Conservation (phyloP, 148 eudicot genomes). For the Camellia lanceoleosa region DNA sequence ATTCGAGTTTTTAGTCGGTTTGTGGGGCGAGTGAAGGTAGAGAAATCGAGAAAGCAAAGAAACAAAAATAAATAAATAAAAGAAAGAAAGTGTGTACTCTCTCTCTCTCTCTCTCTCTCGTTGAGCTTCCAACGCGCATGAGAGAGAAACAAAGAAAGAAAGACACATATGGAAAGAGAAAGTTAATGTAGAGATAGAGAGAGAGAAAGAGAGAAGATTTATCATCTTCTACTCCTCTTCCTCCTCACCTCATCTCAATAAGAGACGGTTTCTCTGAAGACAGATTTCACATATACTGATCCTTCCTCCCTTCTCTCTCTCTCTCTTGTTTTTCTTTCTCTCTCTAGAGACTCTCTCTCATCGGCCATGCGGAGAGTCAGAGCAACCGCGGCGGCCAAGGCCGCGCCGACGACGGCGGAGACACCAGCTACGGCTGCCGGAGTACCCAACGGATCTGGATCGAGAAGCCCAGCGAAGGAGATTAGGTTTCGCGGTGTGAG, state of each 20-base stretch:
- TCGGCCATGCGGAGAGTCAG: conserved; percentile 33
- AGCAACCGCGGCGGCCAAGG: conserved; percentile 21
- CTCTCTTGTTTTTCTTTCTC: not conserved
- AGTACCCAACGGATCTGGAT: conserved; percentile 33
- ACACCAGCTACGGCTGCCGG: conserved; percentile 11
- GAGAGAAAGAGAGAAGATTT: not conserved
- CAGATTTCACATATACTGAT: not conserved
- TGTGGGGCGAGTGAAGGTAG: conserved; percentile 10
- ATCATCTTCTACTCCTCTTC: not conserved
- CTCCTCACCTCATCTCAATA: too few species aligned
- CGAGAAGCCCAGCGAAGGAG: conserved; percentile 19
- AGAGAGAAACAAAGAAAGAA: conserved; percentile 1
- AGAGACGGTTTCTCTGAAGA: not conserved
- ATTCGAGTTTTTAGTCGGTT: not conserved
- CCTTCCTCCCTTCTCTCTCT: too few species aligned
- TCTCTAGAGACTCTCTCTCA: not conserved
- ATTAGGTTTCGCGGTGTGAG: conserved; percentile 57
- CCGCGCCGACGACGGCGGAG: conserved; percentile 12
- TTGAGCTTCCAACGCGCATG: not conserved
- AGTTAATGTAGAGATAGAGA: not conserved
- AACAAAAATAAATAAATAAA: not conserved
- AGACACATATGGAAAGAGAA: not conserved
- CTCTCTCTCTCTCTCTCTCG: too few species aligned
- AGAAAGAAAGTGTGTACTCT: not conserved
- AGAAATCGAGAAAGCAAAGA: conserved; percentile 15